Evolutionary conservation across 495 filamentous ascomycete species (phyloP), one percentile per base, ranked within the genome.

Genomic region (Annulohypoxylon maeteangense): DNA sequence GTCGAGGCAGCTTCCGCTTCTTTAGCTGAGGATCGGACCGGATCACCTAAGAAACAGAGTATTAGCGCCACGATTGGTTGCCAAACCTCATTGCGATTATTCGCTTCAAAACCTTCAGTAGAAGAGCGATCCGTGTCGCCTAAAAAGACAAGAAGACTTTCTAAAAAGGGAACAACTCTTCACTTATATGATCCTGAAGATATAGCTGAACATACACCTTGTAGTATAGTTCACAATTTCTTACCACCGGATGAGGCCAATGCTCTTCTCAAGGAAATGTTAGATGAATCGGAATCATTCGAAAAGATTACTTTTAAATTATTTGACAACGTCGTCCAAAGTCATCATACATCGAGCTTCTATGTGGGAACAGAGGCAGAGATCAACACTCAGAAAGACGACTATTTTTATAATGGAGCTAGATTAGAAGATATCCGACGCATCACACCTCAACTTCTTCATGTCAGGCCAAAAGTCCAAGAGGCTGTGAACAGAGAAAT

Each of bases 221-320:
- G 93, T 79, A 92, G 91, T 7, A 90, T 97, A 69, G 89, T 97
- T 73, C 94, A 94, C 80, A 95, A 96, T 74, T 98, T 98, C 75
- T 85, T 98, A 0, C 90, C 92, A 0, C 11, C 84, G 0, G 81
- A 88, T 7, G 84, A 90, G 53, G 95, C 95, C 18, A 90, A 92
- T 57, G 78, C 82, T 4, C 86, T 98, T 10, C 84, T 98, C 0
- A 69, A 79, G 2, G 94, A 98, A 74, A 83, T 98, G 18, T 83
- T 98, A 0, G 80, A 86, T 14, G 93, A 97, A 80, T 87, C 91
- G 1, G 78, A 85, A n/a, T 87, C 92, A 0, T 98, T 94, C 76
- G 82, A 87, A 44, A 87, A 86, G 62, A 87, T 88, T 27, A 87
- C 87, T 1, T 97, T 98, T 72, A 91, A 93, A 70, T 81, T 98